phyloP scores from a whole-genome alignment of 257 asterid genomes.

The Nicotiana noctiflora region DNA sequence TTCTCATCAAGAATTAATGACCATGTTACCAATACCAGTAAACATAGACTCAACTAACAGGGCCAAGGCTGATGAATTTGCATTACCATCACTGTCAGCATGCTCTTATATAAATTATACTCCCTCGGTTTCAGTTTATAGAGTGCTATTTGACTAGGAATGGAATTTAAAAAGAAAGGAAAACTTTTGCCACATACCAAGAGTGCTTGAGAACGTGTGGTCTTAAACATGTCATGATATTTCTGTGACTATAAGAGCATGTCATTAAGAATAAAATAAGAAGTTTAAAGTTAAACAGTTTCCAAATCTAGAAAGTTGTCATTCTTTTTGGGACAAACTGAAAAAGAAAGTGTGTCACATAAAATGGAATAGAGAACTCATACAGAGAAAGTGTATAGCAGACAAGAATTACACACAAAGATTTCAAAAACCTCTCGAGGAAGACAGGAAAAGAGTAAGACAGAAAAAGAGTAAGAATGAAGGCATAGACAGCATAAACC shows the following conservation, averaged over 20 bases:
- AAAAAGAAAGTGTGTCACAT: not conserved
- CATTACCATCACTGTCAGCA: not conserved
- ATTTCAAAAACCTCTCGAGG: not conserved
- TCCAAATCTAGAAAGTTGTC: not conserved
- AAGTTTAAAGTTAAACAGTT: not conserved
- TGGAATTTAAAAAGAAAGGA: not conserved
- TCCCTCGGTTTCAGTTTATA: not conserved
- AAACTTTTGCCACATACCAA: not conserved
- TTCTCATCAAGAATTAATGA: not conserved
- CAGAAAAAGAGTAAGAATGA: constrained; percentile 5
- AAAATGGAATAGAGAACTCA: not conserved
- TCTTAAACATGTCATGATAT: not conserved
- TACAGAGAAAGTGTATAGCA: not conserved
- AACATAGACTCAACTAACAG: not conserved
- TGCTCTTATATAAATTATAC: not conserved
- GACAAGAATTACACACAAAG: not conserved
- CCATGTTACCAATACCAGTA: not conserved
- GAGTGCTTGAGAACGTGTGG: not conserved
- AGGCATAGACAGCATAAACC: constrained; percentile 34
- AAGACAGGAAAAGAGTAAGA: not conserved
- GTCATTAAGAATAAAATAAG: not conserved
- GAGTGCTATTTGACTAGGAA: not conserved
- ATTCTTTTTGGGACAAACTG: not conserved
- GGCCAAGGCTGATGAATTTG: not conserved
- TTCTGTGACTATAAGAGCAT: not conserved